These are phyloP conservation scores for Nakazawaea holstii DNA, from an alignment of 805 yeast species.

Conservation along the genomic window DNA sequence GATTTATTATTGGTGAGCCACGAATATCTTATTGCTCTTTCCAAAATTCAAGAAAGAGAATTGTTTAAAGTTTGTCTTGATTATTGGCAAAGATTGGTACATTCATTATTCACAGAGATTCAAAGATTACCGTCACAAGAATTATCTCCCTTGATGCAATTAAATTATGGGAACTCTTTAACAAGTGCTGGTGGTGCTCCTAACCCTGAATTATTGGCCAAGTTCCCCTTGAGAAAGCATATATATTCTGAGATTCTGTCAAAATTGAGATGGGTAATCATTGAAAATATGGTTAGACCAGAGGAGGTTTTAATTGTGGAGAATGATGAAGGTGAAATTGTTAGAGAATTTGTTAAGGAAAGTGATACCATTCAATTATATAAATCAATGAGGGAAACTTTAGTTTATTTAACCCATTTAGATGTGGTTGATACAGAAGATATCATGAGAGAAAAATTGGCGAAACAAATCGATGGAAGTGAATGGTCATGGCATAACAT, in stretches of 20 bases:
- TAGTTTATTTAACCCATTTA: constrained; percentile 92
- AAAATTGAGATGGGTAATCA: constrained; percentile 83
- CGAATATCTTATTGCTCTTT: constrained; percentile 74
- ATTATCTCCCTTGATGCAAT: constrained; percentile 71
- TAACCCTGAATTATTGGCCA: constrained; percentile 72
- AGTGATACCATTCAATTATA: constrained; percentile 94
- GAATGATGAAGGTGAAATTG: constrained; percentile 98
- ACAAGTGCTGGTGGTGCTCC: constrained; percentile 69
- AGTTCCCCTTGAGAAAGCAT: constrained; percentile 81
- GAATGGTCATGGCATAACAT: constrained; percentile 99
- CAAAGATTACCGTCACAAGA: constrained; percentile 72
- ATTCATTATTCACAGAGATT: constrained; percentile 76
- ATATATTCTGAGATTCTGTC: constrained; percentile 75
- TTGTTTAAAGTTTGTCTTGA: constrained; percentile 92
- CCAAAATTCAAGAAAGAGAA: constrained; percentile 92
- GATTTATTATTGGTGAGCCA: constrained; percentile 68
- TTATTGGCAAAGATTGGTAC: constrained; percentile 88
- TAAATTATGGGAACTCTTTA: constrained; percentile 36
- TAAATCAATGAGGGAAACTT: constrained; percentile 91
- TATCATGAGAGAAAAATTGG: constrained; percentile 88
- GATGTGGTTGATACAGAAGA: constrained; percentile 91
- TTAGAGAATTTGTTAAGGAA: constrained; percentile 93
- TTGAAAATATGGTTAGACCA: constrained; percentile 97
- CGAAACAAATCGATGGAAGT: constrained; percentile 88
- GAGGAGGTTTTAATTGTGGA: constrained; percentile 97